A percentile compares a stretch with the other conserved stretches of the same genome.
These are phyloP conservation scores for Lachnellula hyalina DNA, from an alignment of 2,329 filamentous ascomycete genomes.

Conservation along the genomic window DNA sequence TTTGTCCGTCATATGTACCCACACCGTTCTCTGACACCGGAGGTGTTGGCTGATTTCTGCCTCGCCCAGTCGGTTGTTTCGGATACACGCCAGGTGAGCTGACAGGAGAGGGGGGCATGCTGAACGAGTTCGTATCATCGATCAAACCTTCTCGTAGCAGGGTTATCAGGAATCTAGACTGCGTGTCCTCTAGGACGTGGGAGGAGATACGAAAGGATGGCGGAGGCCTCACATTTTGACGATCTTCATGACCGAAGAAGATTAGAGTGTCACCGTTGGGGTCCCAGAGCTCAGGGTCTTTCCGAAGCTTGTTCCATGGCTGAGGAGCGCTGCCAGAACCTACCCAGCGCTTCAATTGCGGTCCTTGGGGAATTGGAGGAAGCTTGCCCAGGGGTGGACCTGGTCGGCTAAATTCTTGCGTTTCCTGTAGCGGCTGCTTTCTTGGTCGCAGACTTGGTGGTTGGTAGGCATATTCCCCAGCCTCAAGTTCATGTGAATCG, in stretches of 20 bases:
- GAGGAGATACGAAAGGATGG: conserved; percentile 55
- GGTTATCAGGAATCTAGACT: conserved; percentile 48
- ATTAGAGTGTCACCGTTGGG: conserved; percentile 55
- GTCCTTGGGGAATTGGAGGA: conserved; percentile 37
- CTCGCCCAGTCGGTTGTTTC: conserved; percentile 19
- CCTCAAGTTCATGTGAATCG: conserved; percentile 15
- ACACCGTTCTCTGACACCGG: conserved; percentile 31
- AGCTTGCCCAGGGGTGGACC: conserved; percentile 39
- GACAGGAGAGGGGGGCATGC: conserved; percentile 40
- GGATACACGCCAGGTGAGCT: conserved; percentile 22
- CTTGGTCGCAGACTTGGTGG: neutral
- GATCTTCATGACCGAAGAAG: conserved; percentile 45
- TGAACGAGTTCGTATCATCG: conserved; percentile 39
- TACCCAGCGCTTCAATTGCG: conserved; percentile 48
- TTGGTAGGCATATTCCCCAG: conserved; percentile 7
- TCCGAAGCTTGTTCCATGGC: conserved; percentile 52
- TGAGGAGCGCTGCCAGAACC: conserved; percentile 44
- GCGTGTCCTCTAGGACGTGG: conserved; percentile 52
- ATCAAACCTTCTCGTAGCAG: conserved; percentile 49
- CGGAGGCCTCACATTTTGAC: conserved; percentile 34
- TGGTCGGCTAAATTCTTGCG: conserved; percentile 5
- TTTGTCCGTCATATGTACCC: conserved; percentile 41
- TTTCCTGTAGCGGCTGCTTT: conserved; percentile 4
- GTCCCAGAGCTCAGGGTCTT: conserved; percentile 58
- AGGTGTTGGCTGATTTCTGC: conserved; percentile 23